Conservation (phyloP, 2,329 filamentous ascomycete genomes). For the Teratosphaeriaceae sp. region DNA sequence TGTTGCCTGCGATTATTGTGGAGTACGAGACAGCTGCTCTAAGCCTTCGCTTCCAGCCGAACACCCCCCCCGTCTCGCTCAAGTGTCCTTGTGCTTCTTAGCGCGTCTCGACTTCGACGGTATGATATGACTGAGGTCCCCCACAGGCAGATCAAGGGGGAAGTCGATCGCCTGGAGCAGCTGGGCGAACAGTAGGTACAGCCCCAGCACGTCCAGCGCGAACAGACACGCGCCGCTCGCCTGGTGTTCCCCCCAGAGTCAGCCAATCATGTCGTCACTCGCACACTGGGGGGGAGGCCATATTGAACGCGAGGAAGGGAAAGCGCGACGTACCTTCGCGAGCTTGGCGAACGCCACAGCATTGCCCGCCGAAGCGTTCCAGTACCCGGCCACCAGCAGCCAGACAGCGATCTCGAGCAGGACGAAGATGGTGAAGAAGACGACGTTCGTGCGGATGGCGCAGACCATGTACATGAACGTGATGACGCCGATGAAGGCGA, state of each 20-base stretch:
- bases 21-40: too few species aligned
- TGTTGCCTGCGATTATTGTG: too few species aligned
- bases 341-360: constrained; percentile 24
- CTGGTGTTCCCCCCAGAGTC: too few species aligned
- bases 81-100: too few species aligned
- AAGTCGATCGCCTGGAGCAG: background rate
- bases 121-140: background rate
- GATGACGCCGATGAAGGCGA: constrained; percentile 58
- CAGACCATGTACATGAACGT: constrained; percentile 62
- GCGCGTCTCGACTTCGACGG: background rate
- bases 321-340: constrained; percentile 40
- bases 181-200: constrained; percentile 1
- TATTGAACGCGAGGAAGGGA: constrained; percentile 31
- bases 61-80: too few species aligned
- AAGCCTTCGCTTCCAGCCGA: too few species aligned
- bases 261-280: too few species aligned
- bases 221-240: background rate
- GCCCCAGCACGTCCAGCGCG: background rate
- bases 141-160: background rate
- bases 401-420: constrained; percentile 52
- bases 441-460: constrained; percentile 63
- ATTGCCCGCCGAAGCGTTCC: constrained; percentile 45
- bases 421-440: constrained; percentile 64
- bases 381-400: constrained; percentile 56
- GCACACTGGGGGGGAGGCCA: background rate